Evolutionary conservation across 2,329 filamentous ascomycete species (phyloP), one percentile per base, ranked within the genome.

Genomic region (Fusarium marasasianum): DNA sequence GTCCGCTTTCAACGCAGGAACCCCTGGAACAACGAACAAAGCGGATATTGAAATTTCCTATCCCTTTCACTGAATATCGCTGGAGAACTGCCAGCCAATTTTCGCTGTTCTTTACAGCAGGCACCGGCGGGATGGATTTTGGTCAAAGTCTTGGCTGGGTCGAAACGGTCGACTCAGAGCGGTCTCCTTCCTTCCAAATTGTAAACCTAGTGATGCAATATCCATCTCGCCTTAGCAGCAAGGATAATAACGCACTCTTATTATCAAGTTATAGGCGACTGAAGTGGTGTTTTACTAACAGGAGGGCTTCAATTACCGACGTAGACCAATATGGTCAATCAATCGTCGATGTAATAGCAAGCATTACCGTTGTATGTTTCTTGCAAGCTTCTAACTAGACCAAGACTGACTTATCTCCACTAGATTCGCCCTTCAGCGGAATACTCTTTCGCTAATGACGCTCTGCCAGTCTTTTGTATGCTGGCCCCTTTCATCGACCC

Each of bases 61-160:
- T 47, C 6, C 44, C 44, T 15, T 22, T 47, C 11, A 0, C 1
- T 0, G 0, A 4, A 29, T 0, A 24, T 0, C 44, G 3, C 8
- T 29, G 26, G 24, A 47, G 6, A 29, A 8, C 1, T 0, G 6
- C 26, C 0, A 47, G 18, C 13, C 18, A 47, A 8, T 47, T 47
- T 3, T 47, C 26, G 4, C 44, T 47, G 5, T 22, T 29, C 8
- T 29, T 29, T 15, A 29, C 24, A 22, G 6, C 13, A 7, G 44
- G 44, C 0, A 47, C 18, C 0, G 24, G 24, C 5, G 44, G 44
- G 0, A 29, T 48, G 3, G 4, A 9, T 15, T 29, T 48, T 6
- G 26, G 45, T 6, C 45, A 48, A 22, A 22, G 1, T 4, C 26
- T 48, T 3, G 1, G 4, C 20, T 48, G 18, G 6, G 26, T 15